Percentiles rank a stretch among this genome's conserved stretches.
Conservation (phyloP, 2,329 filamentous ascomycete genomes). For the Chaetomium strumarium region DNA sequence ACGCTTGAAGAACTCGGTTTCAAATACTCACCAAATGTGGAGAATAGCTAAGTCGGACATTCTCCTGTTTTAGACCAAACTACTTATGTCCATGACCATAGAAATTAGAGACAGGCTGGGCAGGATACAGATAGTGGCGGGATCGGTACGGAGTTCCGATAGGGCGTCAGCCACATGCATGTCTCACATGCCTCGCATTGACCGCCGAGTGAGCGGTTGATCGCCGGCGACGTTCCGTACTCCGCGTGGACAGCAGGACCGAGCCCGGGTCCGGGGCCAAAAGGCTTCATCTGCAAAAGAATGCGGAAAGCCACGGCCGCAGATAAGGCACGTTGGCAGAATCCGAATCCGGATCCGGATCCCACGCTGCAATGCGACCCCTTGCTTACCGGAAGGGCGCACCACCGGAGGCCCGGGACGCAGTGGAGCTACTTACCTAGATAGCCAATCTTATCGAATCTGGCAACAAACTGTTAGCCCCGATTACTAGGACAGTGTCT, state of each 20-base stretch:
- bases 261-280: background rate
- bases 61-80: no score
- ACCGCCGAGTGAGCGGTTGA: background rate
- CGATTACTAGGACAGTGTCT: no score
- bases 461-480: no score
- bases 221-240: background rate
- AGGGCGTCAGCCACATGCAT: background rate
- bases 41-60: background rate
- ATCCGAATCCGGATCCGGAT: no score
- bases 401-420: no score
- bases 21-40: conserved; percentile 37
- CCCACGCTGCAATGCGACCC: no score
- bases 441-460: no score
- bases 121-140: background rate
- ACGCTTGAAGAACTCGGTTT: conserved; percentile 69
- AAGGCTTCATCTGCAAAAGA: background rate
- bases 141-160: background rate
- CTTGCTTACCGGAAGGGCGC: no score
- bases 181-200: conserved; percentile 6
- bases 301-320: background rate
- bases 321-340: background rate
- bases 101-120: background rate
- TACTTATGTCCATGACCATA: background rate
- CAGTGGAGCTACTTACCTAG: no score
- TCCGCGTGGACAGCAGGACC: background rate